These are phyloP conservation scores for Arthrobotrys sinensis DNA, from an alignment of 2,329 filamentous ascomycete genomes.

Conservation along the genomic window DNA sequence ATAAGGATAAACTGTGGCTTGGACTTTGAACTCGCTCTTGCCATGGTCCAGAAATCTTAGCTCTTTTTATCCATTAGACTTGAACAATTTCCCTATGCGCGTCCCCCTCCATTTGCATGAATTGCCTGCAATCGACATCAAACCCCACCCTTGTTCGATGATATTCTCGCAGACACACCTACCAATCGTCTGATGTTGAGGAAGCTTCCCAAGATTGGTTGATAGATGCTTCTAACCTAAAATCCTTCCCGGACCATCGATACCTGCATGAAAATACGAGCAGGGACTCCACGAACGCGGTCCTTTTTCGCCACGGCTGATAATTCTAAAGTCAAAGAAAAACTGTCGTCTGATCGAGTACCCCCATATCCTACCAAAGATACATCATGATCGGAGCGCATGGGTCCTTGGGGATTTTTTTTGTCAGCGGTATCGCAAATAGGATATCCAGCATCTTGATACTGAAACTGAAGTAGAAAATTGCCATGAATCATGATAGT, in stretches of 20 bases:
- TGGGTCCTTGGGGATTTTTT: conserved; percentile 44
- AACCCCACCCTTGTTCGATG: conserved; percentile 54
- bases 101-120: conserved; percentile 50
- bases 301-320: conserved; percentile 48
- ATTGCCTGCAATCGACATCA: conserved; percentile 52
- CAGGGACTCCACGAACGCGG: conserved; percentile 3
- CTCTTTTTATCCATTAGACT: conserved; percentile 42
- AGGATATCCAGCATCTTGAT: conserved; percentile 43
- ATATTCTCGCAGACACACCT: conserved; percentile 58
- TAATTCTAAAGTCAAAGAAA: conserved; percentile 16
- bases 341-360: conserved; percentile 44
- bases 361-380: conserved; percentile 42
- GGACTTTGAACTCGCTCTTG: conserved; percentile 5
- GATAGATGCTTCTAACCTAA: conserved; percentile 41
- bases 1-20: conserved; percentile 58
- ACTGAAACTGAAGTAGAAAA: conserved; percentile 21
- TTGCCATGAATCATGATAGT: conserved; percentile 24
- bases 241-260: conserved; percentile 29
- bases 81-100: conserved; percentile 33
- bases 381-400: conserved; percentile 20
- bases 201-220: conserved; percentile 43
- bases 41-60: conserved; percentile 44
- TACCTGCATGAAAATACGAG: conserved; percentile 51
- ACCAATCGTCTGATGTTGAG: conserved; percentile 61
- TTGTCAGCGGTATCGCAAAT: conserved; percentile 58